These are phyloP conservation scores for Hyparrhenia diplandra DNA, from an alignment of 176 grass and related monocot genomes.

Conservation along the genomic window DNA sequence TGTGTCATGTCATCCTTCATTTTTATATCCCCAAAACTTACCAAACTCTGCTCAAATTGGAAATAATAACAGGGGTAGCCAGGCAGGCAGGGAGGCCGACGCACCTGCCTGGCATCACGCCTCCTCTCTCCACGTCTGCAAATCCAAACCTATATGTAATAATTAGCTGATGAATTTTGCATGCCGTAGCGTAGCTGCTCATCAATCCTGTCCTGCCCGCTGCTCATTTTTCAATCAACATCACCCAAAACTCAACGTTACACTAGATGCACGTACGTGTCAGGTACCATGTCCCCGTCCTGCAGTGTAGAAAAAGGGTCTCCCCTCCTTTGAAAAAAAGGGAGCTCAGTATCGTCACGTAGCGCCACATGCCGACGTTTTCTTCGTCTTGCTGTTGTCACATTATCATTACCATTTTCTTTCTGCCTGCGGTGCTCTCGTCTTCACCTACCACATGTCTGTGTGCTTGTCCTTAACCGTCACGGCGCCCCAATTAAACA, in stretches of 20 bases:
- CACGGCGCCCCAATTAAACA: no score
- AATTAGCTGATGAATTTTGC: slow-evolving; percentile 6
- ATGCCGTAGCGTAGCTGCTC: not conserved
- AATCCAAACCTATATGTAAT: not conserved
- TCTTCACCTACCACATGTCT: slow-evolving; percentile 4
- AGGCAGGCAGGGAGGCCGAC: no score
- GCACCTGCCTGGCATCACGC: no score
- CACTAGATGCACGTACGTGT: not conserved
- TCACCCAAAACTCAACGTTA: not conserved
- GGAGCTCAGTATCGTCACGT: not conserved
- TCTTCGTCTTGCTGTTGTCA: not conserved
- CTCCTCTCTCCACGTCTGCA: not conserved
- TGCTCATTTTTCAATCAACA: not conserved
- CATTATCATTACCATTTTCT: not conserved
- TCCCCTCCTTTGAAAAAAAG: not conserved
- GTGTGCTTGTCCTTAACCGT: no score
- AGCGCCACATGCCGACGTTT: not conserved
- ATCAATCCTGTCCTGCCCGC: not conserved
- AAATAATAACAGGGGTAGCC: not conserved
- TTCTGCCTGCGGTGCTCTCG: not conserved
- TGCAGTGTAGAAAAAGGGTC: not conserved
- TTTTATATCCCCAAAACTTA: not conserved
- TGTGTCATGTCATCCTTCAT: not conserved
- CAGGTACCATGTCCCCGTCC: not conserved
- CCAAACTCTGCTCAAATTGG: not conserved